Conservation (phyloP, 1,284 basidiomycete genomes). For the Ganoderma meredithae region DNA sequence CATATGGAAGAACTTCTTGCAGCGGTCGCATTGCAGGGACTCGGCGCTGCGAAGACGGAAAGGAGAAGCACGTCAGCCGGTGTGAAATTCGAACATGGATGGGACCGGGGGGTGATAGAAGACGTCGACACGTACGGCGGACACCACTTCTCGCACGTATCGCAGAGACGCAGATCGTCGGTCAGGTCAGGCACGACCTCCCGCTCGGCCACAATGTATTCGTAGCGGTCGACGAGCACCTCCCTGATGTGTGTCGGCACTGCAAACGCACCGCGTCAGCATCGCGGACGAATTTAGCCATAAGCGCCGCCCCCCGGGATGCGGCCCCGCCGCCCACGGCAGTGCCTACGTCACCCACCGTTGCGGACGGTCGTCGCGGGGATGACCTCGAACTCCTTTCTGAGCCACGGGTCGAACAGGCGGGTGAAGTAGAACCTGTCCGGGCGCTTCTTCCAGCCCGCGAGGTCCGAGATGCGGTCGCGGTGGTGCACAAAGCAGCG, state of each 20-base stretch:
- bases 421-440: constrained; percentile 96
- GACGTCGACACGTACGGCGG: constrained; percentile 65
- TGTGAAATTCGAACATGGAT: constrained; percentile 18
- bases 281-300: neutral
- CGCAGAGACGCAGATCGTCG: constrained; percentile 86
- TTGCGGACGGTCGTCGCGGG: constrained; percentile 89
- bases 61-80: neutral
- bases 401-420: constrained; percentile 96
- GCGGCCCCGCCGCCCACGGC: neutral
- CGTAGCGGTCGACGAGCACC: constrained; percentile 83
- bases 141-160: constrained; percentile 89
- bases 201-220: constrained; percentile 94
- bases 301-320: neutral
- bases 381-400: constrained; percentile 97
- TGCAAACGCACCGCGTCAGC: constrained; percentile 41
- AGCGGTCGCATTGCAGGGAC: constrained; percentile 93
- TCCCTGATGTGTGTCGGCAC: constrained; percentile 85
- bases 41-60: constrained; percentile 64
- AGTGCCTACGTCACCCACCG: constrained; percentile 57
- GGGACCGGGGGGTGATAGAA: constrained; percentile 14
- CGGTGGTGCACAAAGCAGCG: constrained; percentile 94
- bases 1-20: constrained; percentile 97
- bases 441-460: constrained; percentile 94
- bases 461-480: constrained; percentile 92
- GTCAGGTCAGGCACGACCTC: constrained; percentile 92